A percentile compares a stretch with the other conserved stretches of the same genome.
Conservation (phyloP, 768 basidiomycete species). For the Tulasnella calospora region DNA sequence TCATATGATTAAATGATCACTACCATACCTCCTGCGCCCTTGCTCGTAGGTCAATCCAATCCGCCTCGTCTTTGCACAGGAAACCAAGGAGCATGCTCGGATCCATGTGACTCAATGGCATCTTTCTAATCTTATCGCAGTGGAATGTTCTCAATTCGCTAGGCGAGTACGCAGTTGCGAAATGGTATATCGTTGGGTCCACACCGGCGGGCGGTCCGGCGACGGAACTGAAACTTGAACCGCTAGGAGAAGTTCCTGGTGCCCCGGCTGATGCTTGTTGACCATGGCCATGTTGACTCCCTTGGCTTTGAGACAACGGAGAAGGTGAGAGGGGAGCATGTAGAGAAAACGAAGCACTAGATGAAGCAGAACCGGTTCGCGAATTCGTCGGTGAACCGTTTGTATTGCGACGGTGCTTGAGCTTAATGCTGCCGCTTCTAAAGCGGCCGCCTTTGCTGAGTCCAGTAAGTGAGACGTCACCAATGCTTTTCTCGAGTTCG, state of each 20-base stretch:
- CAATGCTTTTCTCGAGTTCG: conserved; percentile 14
- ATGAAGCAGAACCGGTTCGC: conserved; percentile 14
- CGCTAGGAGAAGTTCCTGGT: conserved; percentile 33
- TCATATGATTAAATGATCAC: not conserved
- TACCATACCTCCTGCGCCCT: conserved; percentile 64
- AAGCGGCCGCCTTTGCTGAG: conserved; percentile 4
- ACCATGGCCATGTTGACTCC: not conserved
- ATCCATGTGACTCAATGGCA: conserved; percentile 84
- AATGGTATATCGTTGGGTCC: conserved; percentile 55
- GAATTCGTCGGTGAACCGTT: conserved; percentile 13
- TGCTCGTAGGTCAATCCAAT: conserved; percentile 76
- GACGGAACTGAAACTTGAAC: conserved; percentile 41
- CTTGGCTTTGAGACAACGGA: not conserved
- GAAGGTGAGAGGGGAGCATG: conserved; percentile 18
- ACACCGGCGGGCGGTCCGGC: conserved; percentile 35
- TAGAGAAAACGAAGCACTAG: not conserved
- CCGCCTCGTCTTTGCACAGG: conserved; percentile 70
- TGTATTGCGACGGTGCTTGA: conserved; percentile 15
- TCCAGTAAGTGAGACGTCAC: not conserved
- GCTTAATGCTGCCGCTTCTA: conserved; percentile 14
- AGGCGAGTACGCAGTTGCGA: conserved; percentile 64
- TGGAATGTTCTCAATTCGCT: conserved; percentile 85
- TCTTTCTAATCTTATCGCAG: conserved; percentile 93
- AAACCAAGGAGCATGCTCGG: conserved; percentile 98
- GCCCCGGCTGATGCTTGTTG: not conserved